A percentile compares a stretch with the other conserved stretches of the same genome.
These are phyloP conservation scores for Ophiocordyceps camponoti-floridani DNA, from an alignment of 2,329 filamentous ascomycete species.

Conservation along the genomic window DNA sequence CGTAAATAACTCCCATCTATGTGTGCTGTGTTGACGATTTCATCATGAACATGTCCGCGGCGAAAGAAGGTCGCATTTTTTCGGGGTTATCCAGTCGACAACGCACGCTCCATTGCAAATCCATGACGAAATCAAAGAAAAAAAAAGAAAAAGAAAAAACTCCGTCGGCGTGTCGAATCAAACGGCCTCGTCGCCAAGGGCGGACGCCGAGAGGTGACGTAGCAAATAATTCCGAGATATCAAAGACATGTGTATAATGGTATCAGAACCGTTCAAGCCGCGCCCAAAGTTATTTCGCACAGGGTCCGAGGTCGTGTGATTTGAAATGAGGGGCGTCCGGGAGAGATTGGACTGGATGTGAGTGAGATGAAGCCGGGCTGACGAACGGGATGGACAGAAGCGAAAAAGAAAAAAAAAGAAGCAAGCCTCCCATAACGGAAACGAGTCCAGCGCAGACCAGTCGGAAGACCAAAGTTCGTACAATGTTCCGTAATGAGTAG, in stretches of 20 bases:
- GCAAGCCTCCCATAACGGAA: not conserved
- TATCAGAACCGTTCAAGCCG: slow-evolving; percentile 15
- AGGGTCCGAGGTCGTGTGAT: not conserved
- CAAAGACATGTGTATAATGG: slow-evolving; percentile 5
- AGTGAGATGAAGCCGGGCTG: not conserved
- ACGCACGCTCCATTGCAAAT: slow-evolving; percentile 5
- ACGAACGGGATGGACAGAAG: not conserved
- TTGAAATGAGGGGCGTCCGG: not conserved
- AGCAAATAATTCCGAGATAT: slow-evolving; percentile 10
- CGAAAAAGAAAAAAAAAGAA: not conserved
- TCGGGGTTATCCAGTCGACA: slow-evolving; percentile 3
- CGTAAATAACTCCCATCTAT: slow-evolving; percentile 23
- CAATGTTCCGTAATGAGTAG: not conserved
- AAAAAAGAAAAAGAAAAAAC: slow-evolving; percentile 6
- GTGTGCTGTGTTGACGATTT: slow-evolving; percentile 31
- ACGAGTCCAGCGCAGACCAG: not conserved
- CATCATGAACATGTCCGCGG: slow-evolving; percentile 20
- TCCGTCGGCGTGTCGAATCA: slow-evolving; percentile 24
- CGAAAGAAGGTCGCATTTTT: slow-evolving; percentile 11
- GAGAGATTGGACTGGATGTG: not conserved
- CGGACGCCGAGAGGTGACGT: slow-evolving; percentile 8
- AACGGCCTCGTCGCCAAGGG: slow-evolving; percentile 18
- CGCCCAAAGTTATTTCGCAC: slow-evolving; percentile 12
- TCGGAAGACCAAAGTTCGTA: not conserved
- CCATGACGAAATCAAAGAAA: slow-evolving; percentile 4